Conservation (phyloP, 2,329 filamentous ascomycete genomes). For the Diatrype stigma region DNA sequence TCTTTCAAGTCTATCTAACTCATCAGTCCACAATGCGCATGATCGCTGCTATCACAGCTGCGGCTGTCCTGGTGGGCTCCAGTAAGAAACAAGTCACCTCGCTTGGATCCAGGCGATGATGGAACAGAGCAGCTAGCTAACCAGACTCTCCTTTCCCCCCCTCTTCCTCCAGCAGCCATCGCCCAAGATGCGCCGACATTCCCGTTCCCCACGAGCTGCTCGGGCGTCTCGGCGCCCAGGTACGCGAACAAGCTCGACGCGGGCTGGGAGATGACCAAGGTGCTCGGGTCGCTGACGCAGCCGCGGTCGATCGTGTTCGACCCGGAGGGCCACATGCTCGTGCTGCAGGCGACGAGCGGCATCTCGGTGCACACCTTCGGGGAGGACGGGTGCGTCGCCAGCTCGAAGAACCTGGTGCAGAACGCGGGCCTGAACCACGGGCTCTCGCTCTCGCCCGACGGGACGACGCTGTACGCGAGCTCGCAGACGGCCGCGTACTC, state of each 20-base stretch:
- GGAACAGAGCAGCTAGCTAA: not conserved
- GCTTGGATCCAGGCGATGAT: not conserved
- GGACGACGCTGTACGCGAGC: constrained; percentile 40
- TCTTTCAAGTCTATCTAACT: not conserved
- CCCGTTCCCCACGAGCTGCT: constrained; percentile 21
- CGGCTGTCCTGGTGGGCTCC: not conserved
- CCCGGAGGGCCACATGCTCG: constrained; percentile 22
- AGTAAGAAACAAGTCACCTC: not conserved
- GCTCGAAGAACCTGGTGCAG: constrained; percentile 18
- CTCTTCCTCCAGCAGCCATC: constrained; percentile 10
- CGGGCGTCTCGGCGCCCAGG: constrained; percentile 16
- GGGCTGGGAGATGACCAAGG: constrained; percentile 24
- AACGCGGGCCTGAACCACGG: constrained; percentile 38
- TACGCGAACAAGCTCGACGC: constrained; percentile 21
- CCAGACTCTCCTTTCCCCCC: no score
- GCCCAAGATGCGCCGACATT: constrained; percentile 12
- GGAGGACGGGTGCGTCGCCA: constrained; percentile 23
- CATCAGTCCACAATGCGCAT: not conserved
- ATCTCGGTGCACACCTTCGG: constrained; percentile 25
- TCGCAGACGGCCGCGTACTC: constrained; percentile 45
- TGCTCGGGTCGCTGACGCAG: constrained; percentile 22
- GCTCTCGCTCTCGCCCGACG: constrained; percentile 34
- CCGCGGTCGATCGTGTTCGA: constrained; percentile 25
- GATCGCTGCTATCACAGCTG: not conserved
- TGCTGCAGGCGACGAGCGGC: constrained; percentile 23